Percentiles rank a stretch among this genome's conserved stretches.
phyloP scores from a whole-genome alignment of 164 flowering plant species.

The Cinnamomum chago region DNA sequence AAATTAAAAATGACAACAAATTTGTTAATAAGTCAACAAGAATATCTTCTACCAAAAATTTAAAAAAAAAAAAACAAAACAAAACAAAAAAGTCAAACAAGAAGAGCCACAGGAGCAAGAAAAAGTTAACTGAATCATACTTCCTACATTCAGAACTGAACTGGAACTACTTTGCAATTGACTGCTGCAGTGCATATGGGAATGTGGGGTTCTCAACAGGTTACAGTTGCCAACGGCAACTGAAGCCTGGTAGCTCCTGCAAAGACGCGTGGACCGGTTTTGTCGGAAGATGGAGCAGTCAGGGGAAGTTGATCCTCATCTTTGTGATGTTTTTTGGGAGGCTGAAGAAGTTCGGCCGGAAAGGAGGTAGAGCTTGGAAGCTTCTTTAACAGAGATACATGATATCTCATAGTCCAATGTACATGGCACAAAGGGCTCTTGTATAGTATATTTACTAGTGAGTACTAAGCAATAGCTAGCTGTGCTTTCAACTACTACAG shows the following conservation, averaged over 20 bases:
- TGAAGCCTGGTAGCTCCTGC: slow-evolving; percentile 32
- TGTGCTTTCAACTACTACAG: no score
- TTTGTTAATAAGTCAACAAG: no score
- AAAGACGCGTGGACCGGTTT: slow-evolving; percentile 49
- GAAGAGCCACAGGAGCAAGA: neutral
- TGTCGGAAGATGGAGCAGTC: slow-evolving; percentile 52
- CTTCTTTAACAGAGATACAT: slow-evolving; percentile 9
- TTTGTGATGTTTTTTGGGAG: slow-evolving; percentile 71
- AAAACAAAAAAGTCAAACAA: neutral
- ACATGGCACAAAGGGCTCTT: neutral
- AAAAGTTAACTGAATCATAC: neutral
- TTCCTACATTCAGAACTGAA: neutral
- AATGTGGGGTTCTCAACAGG: slow-evolving; percentile 73
- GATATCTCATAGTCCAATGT: neutral
- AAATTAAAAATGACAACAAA: no score
- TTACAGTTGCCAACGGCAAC: slow-evolving; percentile 49
- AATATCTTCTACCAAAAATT: no score
- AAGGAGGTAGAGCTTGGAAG: slow-evolving; percentile 59
- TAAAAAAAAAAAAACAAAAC: no score
- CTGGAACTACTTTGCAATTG: neutral
- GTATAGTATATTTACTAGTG: neutral
- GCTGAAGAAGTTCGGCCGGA: slow-evolving; percentile 49
- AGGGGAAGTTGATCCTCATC: slow-evolving; percentile 53
- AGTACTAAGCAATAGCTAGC: neutral
- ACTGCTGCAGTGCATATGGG: slow-evolving; percentile 62